Evolutionary conservation across 73 alveolate genomes (phyloP).

Genomic region (Paramecium bursaria): DNA sequence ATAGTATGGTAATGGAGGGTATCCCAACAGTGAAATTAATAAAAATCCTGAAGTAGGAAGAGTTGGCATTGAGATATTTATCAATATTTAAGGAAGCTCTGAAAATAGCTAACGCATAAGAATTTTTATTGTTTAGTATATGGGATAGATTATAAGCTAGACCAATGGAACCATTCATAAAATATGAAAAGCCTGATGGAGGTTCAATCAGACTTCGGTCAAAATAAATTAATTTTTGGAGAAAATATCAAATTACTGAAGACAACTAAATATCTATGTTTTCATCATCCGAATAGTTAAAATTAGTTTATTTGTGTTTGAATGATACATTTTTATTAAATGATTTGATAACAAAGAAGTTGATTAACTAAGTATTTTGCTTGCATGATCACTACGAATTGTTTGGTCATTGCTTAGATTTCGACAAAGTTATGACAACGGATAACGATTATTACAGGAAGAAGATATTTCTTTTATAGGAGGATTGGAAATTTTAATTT

Average conservation of each 20-base stretch:
- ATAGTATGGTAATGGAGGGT: not conserved
- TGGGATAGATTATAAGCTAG: constrained; percentile 15
- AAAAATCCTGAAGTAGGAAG: not conserved
- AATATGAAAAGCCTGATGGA: not conserved
- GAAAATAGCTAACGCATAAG: constrained; percentile 9
- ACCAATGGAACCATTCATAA: constrained; percentile 5
- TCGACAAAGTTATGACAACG: not conserved
- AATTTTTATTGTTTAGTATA: not conserved
- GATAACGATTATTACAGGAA: not conserved
- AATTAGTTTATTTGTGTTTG: constrained; percentile 10
- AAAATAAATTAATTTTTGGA: not conserved
- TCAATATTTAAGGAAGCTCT: constrained; percentile 19
- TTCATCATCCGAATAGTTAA: constrained; percentile 1
- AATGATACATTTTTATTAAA: not conserved
- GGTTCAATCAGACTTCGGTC: not conserved
- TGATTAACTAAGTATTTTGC: constrained; percentile 1
- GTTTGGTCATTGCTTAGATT: constrained; percentile 23
- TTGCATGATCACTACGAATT: constrained; percentile 30
- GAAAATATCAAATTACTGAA: constrained; percentile 23
- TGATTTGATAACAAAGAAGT: not conserved
- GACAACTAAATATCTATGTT: constrained; percentile 5
- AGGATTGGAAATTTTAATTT: constrained; percentile 28
- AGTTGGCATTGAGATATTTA: constrained; percentile 17
- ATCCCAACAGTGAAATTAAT: constrained; percentile 20
- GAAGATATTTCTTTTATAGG: not conserved